These are phyloP conservation scores for Tripterygium wilfordii DNA, from an alignment of 177 flowering plant species.

Conservation along the genomic window DNA sequence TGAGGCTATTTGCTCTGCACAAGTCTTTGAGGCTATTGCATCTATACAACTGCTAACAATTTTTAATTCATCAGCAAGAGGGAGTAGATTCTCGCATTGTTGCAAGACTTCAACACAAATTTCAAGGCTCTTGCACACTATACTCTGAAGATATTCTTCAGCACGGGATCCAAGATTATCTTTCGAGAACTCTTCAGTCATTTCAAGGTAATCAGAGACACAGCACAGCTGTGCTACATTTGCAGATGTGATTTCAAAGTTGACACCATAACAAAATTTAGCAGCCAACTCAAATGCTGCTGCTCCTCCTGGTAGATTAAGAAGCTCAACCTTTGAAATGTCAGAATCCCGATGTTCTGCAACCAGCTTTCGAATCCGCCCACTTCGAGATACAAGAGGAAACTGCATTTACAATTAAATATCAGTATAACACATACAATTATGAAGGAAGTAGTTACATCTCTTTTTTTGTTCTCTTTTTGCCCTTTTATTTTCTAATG, in stretches of 20 bases:
- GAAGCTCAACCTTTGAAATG: constrained; percentile 65
- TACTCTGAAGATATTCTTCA: constrained; percentile 68
- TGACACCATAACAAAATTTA: constrained; percentile 80
- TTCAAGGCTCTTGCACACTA: constrained; percentile 81
- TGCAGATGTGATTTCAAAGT: constrained; percentile 77
- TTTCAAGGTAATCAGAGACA: constrained; percentile 83
- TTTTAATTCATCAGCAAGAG: constrained; percentile 84
- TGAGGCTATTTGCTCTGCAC: constrained; percentile 90
- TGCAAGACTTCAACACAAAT: constrained; percentile 75
- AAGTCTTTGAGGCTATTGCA: constrained; percentile 83
- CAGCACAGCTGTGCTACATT: constrained; percentile 86
- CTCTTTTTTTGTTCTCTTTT: background rate
- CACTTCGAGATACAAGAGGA: constrained; percentile 84
- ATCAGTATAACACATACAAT: background rate
- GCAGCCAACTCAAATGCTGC: constrained; percentile 84
- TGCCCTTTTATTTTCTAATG: too few species aligned
- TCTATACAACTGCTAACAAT: constrained; percentile 72
- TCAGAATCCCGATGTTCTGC: constrained; percentile 68
- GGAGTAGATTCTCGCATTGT: constrained; percentile 73
- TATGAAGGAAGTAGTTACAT: background rate
- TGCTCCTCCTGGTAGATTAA: constrained; percentile 73
- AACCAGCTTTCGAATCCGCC: constrained; percentile 68
- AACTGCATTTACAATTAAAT: constrained; percentile 42
- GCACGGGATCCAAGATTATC: constrained; percentile 76
- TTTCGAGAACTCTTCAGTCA: constrained; percentile 82